Evolutionary conservation across 2,329 filamentous ascomycete genomes (phyloP).

Genomic region (Penicillium frequentans): DNA sequence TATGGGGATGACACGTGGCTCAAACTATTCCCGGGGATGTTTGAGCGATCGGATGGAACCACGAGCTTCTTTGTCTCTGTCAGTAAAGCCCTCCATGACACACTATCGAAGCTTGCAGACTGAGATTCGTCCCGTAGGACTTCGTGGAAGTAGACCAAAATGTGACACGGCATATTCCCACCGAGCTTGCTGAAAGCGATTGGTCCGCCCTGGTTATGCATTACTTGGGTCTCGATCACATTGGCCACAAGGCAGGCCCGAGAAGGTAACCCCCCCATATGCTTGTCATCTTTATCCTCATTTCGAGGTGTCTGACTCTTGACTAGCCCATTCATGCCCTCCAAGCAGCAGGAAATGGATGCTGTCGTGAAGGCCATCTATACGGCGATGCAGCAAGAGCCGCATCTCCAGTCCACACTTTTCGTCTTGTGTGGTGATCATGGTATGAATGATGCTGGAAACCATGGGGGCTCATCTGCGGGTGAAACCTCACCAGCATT

Average conservation of each 20-base stretch:
- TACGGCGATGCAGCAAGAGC: slow-evolving; percentile 66
- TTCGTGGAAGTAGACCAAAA: slow-evolving; percentile 98
- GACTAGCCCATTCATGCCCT: slow-evolving; percentile 78
- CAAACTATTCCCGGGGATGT: slow-evolving; percentile 88
- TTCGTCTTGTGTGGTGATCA: slow-evolving; percentile 90
- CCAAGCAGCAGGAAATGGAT: slow-evolving; percentile 95
- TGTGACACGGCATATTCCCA: slow-evolving; percentile 83
- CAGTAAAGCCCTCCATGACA: slow-evolving; percentile 42
- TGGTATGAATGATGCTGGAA: slow-evolving; percentile 99
- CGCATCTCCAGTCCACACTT: slow-evolving; percentile 74
- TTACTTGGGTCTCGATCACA: slow-evolving; percentile 94
- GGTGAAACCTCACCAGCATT: slow-evolving; percentile 93
- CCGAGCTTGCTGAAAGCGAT: slow-evolving; percentile 72
- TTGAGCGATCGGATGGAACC: slow-evolving; percentile 85
- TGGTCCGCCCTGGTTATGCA: slow-evolving; percentile 95
- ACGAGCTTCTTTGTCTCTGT: slow-evolving; percentile 98
- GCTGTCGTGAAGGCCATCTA: slow-evolving; percentile 75
- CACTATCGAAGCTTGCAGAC: background rate
- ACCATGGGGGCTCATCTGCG: slow-evolving; percentile 89
- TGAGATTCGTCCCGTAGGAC: slow-evolving; percentile 58
- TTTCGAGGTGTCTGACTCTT: slow-evolving; percentile 16
- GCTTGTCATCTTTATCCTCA: background rate
- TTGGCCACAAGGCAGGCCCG: slow-evolving; percentile 93
- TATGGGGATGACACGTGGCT: slow-evolving; percentile 98
- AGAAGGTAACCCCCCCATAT: slow-evolving; percentile 56